Percentiles rank a stretch among this genome's conserved stretches.
These are phyloP conservation scores for Cryptosporidium andersoni DNA, from an alignment of 169 alveolate genomes.

Conservation along the genomic window DNA sequence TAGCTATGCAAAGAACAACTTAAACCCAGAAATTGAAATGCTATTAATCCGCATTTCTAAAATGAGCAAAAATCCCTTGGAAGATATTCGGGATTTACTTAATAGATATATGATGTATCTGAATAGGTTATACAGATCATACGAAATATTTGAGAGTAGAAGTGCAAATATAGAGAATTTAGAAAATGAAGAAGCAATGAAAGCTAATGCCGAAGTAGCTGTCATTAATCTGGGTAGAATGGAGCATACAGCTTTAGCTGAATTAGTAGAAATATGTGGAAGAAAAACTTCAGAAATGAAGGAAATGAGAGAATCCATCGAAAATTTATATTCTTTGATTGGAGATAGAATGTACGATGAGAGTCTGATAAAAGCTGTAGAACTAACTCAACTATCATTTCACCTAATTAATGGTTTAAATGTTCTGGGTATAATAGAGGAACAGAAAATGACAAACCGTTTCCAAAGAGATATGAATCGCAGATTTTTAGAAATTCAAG, in stretches of 20 bases:
- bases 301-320: conserved; percentile 26
- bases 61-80: conserved; percentile 32
- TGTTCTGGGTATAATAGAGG: conserved; percentile 48
- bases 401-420: conserved; percentile 46
- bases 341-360: conserved; percentile 15
- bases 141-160: not conserved
- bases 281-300: conserved; percentile 1
- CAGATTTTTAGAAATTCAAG: conserved; percentile 12
- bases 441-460: conserved; percentile 19
- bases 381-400: conserved; percentile 51
- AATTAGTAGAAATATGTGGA: conserved; percentile 13
- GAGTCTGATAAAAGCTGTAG: conserved; percentile 8
- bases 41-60: conserved; percentile 25
- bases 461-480: conserved; percentile 57
- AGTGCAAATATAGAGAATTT: not conserved
- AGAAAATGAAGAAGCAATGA: conserved; percentile 10
- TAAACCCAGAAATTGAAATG: conserved; percentile 12
- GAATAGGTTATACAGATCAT: conserved; percentile 13
- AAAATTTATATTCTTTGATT: conserved; percentile 30
- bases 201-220: conserved; percentile 23
- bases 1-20: not conserved
- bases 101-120: conserved; percentile 31
- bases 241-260: conserved; percentile 14
- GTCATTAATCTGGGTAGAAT: conserved; percentile 32
- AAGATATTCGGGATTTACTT: conserved; percentile 13